phyloP scores from a whole-genome alignment of 2,329 filamentous ascomycete genomes.

The Colletotrichum tamarilloi region DNA sequence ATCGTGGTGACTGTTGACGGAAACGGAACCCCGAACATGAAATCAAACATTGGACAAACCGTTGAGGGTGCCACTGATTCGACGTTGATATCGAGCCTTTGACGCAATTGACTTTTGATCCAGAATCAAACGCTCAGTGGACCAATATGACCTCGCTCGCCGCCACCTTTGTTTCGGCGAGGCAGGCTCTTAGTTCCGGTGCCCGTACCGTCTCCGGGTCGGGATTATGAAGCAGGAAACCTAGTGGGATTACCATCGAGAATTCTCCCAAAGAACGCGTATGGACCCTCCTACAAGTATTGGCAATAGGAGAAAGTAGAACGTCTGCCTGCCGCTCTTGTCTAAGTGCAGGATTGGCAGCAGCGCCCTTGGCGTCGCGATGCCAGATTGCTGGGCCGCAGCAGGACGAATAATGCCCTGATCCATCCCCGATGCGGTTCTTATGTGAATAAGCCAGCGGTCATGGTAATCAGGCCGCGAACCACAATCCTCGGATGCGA shows the following conservation, averaged over 20 bases:
- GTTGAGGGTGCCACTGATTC: not conserved
- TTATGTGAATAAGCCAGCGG: not conserved
- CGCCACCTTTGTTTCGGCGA: not conserved
- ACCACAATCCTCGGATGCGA: not conserved
- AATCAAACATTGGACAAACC: not conserved
- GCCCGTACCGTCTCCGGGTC: not conserved
- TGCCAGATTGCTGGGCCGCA: not conserved
- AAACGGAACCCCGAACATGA: not conserved
- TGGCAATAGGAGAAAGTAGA: not conserved
- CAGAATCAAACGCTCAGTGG: not conserved
- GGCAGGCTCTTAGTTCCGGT: not conserved
- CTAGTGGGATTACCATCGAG: not conserved
- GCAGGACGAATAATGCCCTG: not conserved
- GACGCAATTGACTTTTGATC: not conserved
- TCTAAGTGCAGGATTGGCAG: not conserved
- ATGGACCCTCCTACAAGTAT: not conserved
- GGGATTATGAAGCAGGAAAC: not conserved
- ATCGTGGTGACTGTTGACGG: not conserved
- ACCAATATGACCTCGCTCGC: not conserved
- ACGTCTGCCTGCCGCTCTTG: not conserved
- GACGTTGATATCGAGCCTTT: not conserved
- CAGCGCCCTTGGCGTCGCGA: not conserved
- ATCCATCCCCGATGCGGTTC: slow-evolving; percentile 10
- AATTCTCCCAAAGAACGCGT: not conserved
- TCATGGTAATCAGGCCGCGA: not conserved